phyloP scores from a whole-genome alignment of 768 basidiomycete genomes.

The Tubosaeta sp. region DNA sequence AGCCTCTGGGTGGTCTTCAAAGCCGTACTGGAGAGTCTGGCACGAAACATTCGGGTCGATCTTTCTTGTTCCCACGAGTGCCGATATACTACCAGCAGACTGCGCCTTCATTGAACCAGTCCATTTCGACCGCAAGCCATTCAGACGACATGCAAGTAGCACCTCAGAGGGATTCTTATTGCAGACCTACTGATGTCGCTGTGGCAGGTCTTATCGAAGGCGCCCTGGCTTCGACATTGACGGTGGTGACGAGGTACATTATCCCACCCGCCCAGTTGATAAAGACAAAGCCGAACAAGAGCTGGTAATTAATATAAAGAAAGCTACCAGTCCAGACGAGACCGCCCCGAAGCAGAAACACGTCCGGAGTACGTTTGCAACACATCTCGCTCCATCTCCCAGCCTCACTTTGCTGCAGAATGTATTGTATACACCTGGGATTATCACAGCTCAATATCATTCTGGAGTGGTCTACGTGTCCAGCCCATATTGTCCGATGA shows the following conservation, averaged over 20 bases:
- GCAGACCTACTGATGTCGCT: slow-evolving; percentile 7
- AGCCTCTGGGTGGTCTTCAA: slow-evolving; percentile 7
- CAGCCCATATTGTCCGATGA: slow-evolving; percentile 97
- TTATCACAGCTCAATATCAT: slow-evolving; percentile 95
- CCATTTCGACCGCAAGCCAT: neutral
- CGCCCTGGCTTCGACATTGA: slow-evolving; percentile 61
- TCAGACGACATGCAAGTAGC: slow-evolving; percentile 25
- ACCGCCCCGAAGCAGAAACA: slow-evolving; percentile 99
- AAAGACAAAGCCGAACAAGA: slow-evolving; percentile 98
- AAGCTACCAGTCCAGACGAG: slow-evolving; percentile 94
- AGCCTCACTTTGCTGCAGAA: slow-evolving; percentile 48
- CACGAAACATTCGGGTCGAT: slow-evolving; percentile 17
- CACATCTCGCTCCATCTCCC: slow-evolving; percentile 5
- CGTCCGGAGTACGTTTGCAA: slow-evolving; percentile 77
- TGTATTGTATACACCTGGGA: slow-evolving; percentile 99
- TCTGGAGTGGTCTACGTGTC: slow-evolving; percentile 96
- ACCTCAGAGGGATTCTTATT: neutral
- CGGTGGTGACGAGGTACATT: slow-evolving; percentile 73
- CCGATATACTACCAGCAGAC: slow-evolving; percentile 8
- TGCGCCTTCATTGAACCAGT: slow-evolving; percentile 1
- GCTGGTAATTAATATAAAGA: slow-evolving; percentile 94
- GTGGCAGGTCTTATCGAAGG: slow-evolving; percentile 30
- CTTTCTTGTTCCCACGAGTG: slow-evolving; percentile 19
- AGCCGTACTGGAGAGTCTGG: slow-evolving; percentile 6
- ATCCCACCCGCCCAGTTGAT: slow-evolving; percentile 96